Evolutionary conservation across 768 basidiomycete genomes (phyloP), one percentile per base, ranked within the genome.

Genomic region (Suillus subluteus): DNA sequence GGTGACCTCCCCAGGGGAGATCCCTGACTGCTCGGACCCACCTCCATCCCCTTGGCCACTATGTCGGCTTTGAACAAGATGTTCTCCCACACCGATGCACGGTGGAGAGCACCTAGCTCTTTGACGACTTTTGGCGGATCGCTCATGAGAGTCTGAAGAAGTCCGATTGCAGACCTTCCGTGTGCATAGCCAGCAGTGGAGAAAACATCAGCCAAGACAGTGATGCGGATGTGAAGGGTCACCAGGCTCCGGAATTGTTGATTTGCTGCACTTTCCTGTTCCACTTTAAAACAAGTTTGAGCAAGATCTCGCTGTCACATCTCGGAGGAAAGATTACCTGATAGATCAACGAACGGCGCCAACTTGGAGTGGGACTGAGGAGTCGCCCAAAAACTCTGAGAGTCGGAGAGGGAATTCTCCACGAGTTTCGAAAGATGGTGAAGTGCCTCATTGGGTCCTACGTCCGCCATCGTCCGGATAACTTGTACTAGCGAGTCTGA

Each of bases 401-500:
- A 94, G 64, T 89, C 86, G 44, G 83, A 80, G 62, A 97, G 79
- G 8, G 92, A 92, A 44, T 82, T 80, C 63, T 87, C 86, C 12
- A 95, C 91, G 26, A 93, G 83, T 66, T 84, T 83, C 18, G 90
- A 82, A 63, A 97, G 82, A 68, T 91, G 87, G 32, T 82, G 79
- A 37, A 96, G 82, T 2, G 94, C 91, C 69, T 91, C 90, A 65
- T 82, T 86, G 0, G 92, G 88, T n/a, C 91, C 86, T 40, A 91
- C 90, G 73, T 98, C 96, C 13, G 90, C 89, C 85, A 98, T 89
- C 12, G 93, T 91, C 13, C 94, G 88, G 79, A 97, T 88, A 59
- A 96, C 91, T 74, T 94, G 91, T 16, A 95, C 90, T 73, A 98
- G 85, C 0, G 95, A 91, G 74, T 94, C 92, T 32, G 95, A 94